Base-by-base conservation (phyloP, 352 stramenopile genomes). In the Pythium grandisporangium region DNA sequence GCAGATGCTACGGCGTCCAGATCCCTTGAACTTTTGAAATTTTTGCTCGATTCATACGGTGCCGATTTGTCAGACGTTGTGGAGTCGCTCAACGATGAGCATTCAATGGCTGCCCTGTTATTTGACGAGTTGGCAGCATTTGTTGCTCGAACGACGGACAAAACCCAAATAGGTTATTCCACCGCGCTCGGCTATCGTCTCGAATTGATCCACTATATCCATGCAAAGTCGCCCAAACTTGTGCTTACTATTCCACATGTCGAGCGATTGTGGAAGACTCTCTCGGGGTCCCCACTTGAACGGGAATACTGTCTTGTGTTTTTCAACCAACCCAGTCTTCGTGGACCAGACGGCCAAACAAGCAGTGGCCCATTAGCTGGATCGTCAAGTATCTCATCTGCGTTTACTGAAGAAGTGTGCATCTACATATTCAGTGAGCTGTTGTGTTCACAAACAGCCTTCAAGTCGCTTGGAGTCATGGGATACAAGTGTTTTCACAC, bases 401-500 rank as follows among this genome's bases (percentile, higher is more conserved):
- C 82, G 10, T 90, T 94, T 38, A 83, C 60, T 20, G 42, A 77
- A 16, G 71, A 86, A 3, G 82, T 93, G 24, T 89, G 79, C 30
- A 60, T 63, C 12, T 76, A 86, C 49, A 84, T 93, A 30, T 93
- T 94, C 47, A 79, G 86, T 29, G 66, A 91, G 41, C 54, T 93
- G 7, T 45, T 93, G 38, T 92, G 82, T 49, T 56, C 76, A 32
- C 76, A 84, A 48, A 91, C 78, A 5, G 72, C 89, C 51, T 88
- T 87, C 19, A 44, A 53, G 35, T 78, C 68, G 5, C 59, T 94
- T 30, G 77, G 79, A 4, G 70, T 58, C 12, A 62, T 87, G 42
- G 81, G 81, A 2, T 94, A 93, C 51, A 79, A 84, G 39, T 94
- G 82, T 37, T 94, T 94, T 22, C 76, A 91, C 47, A 88, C 77